A percentile compares a stretch with the other conserved stretches of the same genome.
These are phyloP conservation scores for Kazachstania kunashirensis DNA, from an alignment of 805 yeast species.

Conservation along the genomic window DNA sequence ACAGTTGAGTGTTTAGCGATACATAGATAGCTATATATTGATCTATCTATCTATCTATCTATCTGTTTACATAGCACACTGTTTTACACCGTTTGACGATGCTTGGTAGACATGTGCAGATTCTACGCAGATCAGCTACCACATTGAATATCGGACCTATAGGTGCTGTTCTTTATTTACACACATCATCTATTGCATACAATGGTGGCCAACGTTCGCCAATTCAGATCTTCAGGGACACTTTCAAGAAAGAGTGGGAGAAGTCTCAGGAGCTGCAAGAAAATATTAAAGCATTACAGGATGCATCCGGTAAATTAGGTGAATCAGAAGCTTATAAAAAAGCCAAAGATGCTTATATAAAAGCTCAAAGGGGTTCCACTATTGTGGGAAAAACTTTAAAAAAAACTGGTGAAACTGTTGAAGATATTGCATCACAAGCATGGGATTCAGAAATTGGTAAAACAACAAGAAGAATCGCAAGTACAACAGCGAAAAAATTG, in stretches of 20 bases:
- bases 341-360: conserved; percentile 86
- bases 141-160: not conserved
- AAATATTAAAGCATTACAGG: conserved; percentile 87
- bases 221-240: conserved; percentile 82
- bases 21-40: no score
- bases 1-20: no score
- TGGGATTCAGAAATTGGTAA: conserved; percentile 95
- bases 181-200: not conserved
- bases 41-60: no score
- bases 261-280: conserved; percentile 84
- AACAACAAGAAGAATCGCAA: conserved; percentile 79
- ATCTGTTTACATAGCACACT: no score
- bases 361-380: conserved; percentile 64
- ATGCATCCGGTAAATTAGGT: conserved; percentile 88
- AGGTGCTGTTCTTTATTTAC: not conserved
- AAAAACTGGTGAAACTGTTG: conserved; percentile 90
- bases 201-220: conserved; percentile 40
- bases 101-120: not conserved
- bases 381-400: conserved; percentile 65
- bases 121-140: not conserved
- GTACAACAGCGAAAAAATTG: conserved; percentile 71
- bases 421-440: conserved; percentile 78
- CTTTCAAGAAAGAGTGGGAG: conserved; percentile 84
- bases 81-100: no score
- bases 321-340: conserved; percentile 88